Evolutionary conservation across 2,329 filamentous ascomycete species (phyloP).

Genomic region (Metarhizium rileyi): DNA sequence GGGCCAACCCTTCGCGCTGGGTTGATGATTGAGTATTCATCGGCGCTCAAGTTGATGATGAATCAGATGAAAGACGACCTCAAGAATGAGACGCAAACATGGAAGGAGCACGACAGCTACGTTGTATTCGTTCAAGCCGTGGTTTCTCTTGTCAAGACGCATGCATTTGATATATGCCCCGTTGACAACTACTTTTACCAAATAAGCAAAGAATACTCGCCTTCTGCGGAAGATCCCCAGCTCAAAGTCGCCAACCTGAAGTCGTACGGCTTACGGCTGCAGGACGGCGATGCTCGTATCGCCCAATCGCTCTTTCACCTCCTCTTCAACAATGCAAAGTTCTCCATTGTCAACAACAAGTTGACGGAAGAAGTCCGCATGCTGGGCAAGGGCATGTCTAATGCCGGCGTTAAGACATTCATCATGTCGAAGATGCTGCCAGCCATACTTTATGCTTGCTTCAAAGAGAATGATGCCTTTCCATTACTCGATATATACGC

Average conservation of each 20-base stretch:
- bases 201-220: constrained; percentile 45
- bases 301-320: constrained; percentile 45
- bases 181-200: constrained; percentile 48
- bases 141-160: constrained; percentile 43
- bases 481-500: constrained; percentile 41
- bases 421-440: constrained; percentile 44
- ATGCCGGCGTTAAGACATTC: constrained; percentile 34
- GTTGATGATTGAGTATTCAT: constrained; percentile 31
- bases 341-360: constrained; percentile 38
- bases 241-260: constrained; percentile 46
- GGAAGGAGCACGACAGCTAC: constrained; percentile 35
- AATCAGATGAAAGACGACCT: constrained; percentile 44
- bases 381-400: constrained; percentile 38
- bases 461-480: constrained; percentile 28
- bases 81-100: constrained; percentile 22
- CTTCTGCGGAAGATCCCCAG: constrained; percentile 44
- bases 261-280: constrained; percentile 44
- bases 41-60: constrained; percentile 38
- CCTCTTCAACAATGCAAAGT: constrained; percentile 47
- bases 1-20: constrained; percentile 24
- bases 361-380: constrained; percentile 37
- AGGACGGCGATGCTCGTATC: constrained; percentile 39
- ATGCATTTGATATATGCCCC: constrained; percentile 42
- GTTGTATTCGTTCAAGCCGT: constrained; percentile 42
- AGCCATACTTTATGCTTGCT: constrained; percentile 34